Base-by-base conservation (phyloP, 495 filamentous ascomycete genomes). In the Xylaria curta region DNA sequence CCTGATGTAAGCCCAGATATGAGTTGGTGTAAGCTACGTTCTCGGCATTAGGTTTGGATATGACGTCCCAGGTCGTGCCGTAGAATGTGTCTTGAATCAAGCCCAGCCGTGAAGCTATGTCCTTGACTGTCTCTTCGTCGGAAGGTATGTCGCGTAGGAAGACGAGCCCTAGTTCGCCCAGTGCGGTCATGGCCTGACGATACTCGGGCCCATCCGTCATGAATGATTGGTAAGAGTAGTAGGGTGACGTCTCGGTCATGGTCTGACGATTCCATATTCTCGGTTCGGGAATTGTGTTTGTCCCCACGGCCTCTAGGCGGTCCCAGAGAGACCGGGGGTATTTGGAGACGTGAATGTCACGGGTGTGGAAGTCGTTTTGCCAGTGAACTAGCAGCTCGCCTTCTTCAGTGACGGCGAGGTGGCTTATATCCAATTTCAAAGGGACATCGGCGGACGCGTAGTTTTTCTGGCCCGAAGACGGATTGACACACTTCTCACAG, bases 1-100 rank as follows among this genome's bases (percentile, higher is more conserved):
- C 95, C 91, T 97, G 95, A 80, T 98, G 95, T 47, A 96, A 88
- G 21, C 91, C 92, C 1, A 97, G 89, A 74, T 89, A 89, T 54
- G 89, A 83, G 77, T 83, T 89, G 4, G 95, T 97, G 82, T 98
- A 97, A 17, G 95, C 95, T 9, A 98, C 90, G 75, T 98, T 98
- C 78, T 93, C 93, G 51, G 94, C 92, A 56, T 90, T 73, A 2
- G 91, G 89, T 42, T 94, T 89, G 10, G 86, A 90, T 66, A 86
- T 88, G 33, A 98, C 95, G 81, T 97, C 93, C 92, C 93, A 97
- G 1, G 94, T 97, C 54, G 81, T 79, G 42, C 95, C 95, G 81
- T 97, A 97, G 78, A 98, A 96, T 19, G 94, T 92, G 73, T 92
- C 89, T 66, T 93, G 90, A 13, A 97, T 75, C 0, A 86, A 85